phyloP scores from a whole-genome alignment of 805 yeast species.

The Ogataea haglerorum region DNA sequence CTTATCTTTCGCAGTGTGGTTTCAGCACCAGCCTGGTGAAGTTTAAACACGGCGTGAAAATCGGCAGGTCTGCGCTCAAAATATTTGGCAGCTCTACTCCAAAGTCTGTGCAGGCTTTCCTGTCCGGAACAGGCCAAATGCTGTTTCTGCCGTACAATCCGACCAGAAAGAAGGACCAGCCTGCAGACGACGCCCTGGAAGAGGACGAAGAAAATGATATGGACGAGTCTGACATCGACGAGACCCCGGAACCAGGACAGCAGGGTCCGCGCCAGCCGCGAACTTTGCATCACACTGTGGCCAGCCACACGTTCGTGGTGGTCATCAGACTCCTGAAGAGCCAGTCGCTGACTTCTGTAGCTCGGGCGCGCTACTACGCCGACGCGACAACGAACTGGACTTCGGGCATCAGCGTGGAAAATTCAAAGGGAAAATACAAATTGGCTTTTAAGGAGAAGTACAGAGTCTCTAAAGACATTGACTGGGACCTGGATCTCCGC shows the following conservation, averaged over 20 bases:
- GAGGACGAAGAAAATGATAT: conserved; percentile 28
- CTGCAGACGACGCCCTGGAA: conserved; percentile 24
- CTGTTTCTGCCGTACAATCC: conserved; percentile 35
- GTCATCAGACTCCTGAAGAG: conserved; percentile 44
- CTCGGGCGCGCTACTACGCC: conserved; percentile 42
- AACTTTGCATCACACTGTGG: conserved; percentile 24
- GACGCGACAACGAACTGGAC: conserved; percentile 45
- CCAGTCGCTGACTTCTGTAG: conserved; percentile 34
- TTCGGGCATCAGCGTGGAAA: conserved; percentile 31
- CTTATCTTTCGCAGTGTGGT: conserved; percentile 29
- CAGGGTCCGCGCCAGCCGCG: background rate
- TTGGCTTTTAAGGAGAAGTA: conserved; percentile 42
- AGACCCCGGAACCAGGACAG: background rate
- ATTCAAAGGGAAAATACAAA: conserved; percentile 40
- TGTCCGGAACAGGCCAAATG: conserved; percentile 34
- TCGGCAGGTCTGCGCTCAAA: conserved; percentile 12
- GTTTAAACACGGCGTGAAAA: conserved; percentile 18
- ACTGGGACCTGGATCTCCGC: conserved; percentile 43
- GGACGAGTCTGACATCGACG: conserved; percentile 21
- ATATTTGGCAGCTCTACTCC: conserved; percentile 6
- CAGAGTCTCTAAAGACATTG: conserved; percentile 37
- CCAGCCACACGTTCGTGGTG: conserved; percentile 50
- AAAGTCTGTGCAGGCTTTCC: conserved; percentile 20
- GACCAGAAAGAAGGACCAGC: conserved; percentile 26
- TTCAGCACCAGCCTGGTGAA: conserved; percentile 26